These are phyloP conservation scores for Coccomyxa sp. DNA, from an alignment of 139 green algal genomes.

Conservation along the genomic window DNA sequence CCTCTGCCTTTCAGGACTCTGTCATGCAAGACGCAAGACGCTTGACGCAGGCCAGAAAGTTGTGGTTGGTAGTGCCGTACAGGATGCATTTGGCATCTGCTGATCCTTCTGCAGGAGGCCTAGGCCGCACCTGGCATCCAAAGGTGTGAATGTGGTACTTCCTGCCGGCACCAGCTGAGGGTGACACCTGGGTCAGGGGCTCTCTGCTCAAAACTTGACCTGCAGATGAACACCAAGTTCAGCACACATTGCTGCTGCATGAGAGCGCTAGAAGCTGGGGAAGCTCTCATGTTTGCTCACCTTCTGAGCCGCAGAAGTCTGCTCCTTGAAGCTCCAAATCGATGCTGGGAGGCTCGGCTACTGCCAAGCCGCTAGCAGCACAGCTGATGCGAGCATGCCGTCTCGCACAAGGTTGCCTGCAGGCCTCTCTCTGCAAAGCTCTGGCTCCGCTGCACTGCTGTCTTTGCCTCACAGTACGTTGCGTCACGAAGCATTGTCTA, in stretches of 20 bases:
- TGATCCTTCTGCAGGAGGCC: neutral
- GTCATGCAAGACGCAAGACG: neutral
- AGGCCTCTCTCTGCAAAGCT: no score
- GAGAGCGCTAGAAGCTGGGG: neutral
- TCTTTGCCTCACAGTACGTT: no score
- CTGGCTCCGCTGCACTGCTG: no score
- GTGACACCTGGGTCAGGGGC: neutral
- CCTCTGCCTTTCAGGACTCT: no score
- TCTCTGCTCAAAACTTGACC: neutral
- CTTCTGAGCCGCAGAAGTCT: conserved; percentile 30
- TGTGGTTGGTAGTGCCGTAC: neutral
- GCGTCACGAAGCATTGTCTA: no score
- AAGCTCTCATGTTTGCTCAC: neutral
- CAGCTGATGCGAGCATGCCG: no score
- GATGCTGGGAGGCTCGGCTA: neutral
- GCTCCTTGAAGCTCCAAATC: neutral
- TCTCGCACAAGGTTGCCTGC: no score
- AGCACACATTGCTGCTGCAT: neutral
- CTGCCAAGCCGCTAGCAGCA: no score
- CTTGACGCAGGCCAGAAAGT: neutral
- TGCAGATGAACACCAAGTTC: neutral
- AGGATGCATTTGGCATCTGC: no score
- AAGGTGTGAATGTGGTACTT: conserved; percentile 95
- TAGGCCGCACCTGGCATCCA: conserved; percentile 74
- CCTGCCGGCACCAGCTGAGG: conserved; percentile 43